Evolutionary conservation across 106 monocot species (phyloP).

Genomic region (Acanthochlamys bracteata): DNA sequence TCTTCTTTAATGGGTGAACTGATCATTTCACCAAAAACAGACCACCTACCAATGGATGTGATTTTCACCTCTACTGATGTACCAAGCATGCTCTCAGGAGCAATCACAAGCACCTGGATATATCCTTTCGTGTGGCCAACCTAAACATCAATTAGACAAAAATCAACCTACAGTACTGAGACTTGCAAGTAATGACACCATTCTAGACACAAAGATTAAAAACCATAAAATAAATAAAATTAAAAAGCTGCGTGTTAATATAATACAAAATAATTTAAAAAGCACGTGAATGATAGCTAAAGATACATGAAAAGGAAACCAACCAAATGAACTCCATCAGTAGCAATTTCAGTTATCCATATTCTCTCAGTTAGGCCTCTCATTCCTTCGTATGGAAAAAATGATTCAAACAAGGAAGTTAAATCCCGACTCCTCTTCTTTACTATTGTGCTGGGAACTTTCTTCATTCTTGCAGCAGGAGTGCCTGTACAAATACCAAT

Average conservation of each 20-base stretch:
- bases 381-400: conserved; percentile 81
- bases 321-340: conserved; percentile 91
- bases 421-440: conserved; percentile 92
- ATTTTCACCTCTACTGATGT: conserved; percentile 61
- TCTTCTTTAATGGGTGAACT: conserved; percentile 11
- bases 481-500: conserved; percentile 48
- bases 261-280: not conserved
- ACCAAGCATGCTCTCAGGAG: conserved; percentile 70
- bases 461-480: conserved; percentile 99
- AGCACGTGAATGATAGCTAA: conserved; percentile 1
- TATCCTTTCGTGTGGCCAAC: conserved; percentile 98
- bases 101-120: conserved; percentile 84
- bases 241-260: too few relatives aligned
- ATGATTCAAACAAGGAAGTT: conserved; percentile 90
- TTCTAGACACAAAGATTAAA: not conserved
- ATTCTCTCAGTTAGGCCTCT: conserved; percentile 70
- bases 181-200: not conserved
- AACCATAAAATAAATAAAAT: not conserved
- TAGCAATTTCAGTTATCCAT: conserved; percentile 96
- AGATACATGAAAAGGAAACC: not conserved
- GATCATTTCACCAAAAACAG: conserved; percentile 87
- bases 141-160: conserved; percentile 15
- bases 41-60: conserved; percentile 83
- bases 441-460: conserved; percentile 79
- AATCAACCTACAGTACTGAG: too few relatives aligned